Base-by-base conservation (phyloP, 805 yeast genomes). In the Candida ascalaphidarum region DNA sequence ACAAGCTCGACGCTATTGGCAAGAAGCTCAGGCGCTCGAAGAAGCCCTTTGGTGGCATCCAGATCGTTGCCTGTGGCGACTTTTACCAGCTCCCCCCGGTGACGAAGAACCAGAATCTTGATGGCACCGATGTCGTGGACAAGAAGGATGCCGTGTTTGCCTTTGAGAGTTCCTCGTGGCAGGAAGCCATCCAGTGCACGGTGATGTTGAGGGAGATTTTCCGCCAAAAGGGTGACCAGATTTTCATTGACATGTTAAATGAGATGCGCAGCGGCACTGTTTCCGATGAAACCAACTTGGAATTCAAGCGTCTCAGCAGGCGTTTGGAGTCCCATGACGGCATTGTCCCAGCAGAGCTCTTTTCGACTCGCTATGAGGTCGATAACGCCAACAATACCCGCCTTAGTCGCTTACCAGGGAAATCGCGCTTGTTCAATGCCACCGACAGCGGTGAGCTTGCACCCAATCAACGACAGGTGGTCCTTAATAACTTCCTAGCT, bases 31-130 rank as follows among this genome's bases (percentile, higher is more conserved):
- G 78, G 21, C 55, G 53, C 26, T 30, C 28, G 11, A 44, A 50
- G 7, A 30, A 38, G 19, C 88, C 94, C 1, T 82, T 82, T 61
- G 94, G 94, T 14, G 92, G 92, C 0, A 75, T 82, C 14, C 94
- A 82, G 41, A 43, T 82, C 11, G 67, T 82, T 18, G 68, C 77
- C 11, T 77, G 84, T 57, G 94, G 94, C 5, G 94, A 82, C 49
- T 82, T 82, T 47, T 81, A 72, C 48, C 94, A 82, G 46, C 52
- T 82, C 24, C 94, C 94, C 0, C 94, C 94, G 0, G 84, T 78
- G 6, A 50, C 61, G 10, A 64, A 53, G 30, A 41, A 33, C 26
- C 35, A 25, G 7, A 58, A 55, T 2, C 43, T 45, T 44, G 51
- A 48, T 25, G 55, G 52, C 10, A 42, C 50, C 12, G 58, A 52